Conservation (phyloP, 306 rosid species). For the Castanea sativa region DNA sequence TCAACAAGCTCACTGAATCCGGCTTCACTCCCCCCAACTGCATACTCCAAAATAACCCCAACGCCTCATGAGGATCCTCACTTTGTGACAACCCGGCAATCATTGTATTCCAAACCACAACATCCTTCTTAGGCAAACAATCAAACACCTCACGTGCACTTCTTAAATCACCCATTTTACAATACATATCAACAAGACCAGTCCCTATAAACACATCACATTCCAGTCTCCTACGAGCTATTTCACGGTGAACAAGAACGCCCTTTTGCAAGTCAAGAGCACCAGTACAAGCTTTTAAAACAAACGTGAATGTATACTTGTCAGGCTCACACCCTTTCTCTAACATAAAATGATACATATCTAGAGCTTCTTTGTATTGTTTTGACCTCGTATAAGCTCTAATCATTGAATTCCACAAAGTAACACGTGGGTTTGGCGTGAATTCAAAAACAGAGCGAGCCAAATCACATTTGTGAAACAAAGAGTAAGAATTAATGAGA, state of each 20-base stretch:
- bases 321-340: constrained; percentile 50
- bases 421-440: constrained; percentile 39
- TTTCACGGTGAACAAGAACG: constrained; percentile 37
- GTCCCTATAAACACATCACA: constrained; percentile 66
- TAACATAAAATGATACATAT: constrained; percentile 44
- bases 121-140: constrained; percentile 49
- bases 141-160: constrained; percentile 57
- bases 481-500: constrained; percentile 51
- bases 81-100: constrained; percentile 64
- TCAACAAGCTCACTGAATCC: constrained; percentile 56
- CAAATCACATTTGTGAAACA: constrained; percentile 12
- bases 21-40: constrained; percentile 42
- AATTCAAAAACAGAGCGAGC: constrained; percentile 33
- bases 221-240: constrained; percentile 35
- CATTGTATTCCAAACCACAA: constrained; percentile 62
- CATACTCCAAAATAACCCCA: constrained; percentile 43
- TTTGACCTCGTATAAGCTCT: constrained; percentile 47
- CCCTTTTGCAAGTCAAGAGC: constrained; percentile 55
- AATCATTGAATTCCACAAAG: constrained; percentile 53
- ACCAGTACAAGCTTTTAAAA: constrained; percentile 60
- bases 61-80: constrained; percentile 38
- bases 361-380: constrained; percentile 30
- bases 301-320: constrained; percentile 64
- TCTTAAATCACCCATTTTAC: constrained; percentile 51
- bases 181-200: constrained; percentile 57